These are phyloP conservation scores for Hericium coralloides DNA, from an alignment of 768 basidiomycete genomes.

Conservation along the genomic window DNA sequence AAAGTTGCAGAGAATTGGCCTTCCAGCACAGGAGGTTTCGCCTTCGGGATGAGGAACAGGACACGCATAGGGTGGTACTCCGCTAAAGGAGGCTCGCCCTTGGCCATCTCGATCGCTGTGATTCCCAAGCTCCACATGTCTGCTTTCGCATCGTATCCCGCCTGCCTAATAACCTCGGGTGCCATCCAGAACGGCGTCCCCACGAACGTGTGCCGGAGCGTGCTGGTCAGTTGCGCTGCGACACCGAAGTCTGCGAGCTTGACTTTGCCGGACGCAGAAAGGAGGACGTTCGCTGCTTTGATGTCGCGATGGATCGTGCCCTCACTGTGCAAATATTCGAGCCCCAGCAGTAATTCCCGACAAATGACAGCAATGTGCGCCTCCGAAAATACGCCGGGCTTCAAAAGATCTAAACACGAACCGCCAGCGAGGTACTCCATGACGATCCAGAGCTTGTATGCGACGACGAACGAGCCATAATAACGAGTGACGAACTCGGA, in stretches of 20 bases:
- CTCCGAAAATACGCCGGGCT: slow-evolving; percentile 85
- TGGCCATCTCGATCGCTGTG: slow-evolving; percentile 97
- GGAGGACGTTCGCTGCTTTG: slow-evolving; percentile 93
- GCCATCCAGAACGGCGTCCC: slow-evolving; percentile 99
- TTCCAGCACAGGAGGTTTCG: slow-evolving; percentile 85
- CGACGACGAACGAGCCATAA: slow-evolving; percentile 93
- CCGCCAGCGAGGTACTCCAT: slow-evolving; percentile 99
- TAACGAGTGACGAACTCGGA: slow-evolving; percentile 96
- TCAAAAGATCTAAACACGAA: slow-evolving; percentile 94
- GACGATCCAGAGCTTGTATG: slow-evolving; percentile 97
- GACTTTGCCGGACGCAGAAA: slow-evolving; percentile 86
- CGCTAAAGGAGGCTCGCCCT: slow-evolving; percentile 91
- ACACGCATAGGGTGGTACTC: slow-evolving; percentile 99
- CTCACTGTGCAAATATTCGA: slow-evolving; percentile 94
- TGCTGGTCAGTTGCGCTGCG: slow-evolving; percentile 92
- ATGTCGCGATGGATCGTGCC: slow-evolving; percentile 98
- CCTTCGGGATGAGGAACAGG: slow-evolving; percentile 95
- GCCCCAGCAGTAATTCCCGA: slow-evolving; percentile 84
- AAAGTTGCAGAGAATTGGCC: slow-evolving; percentile 78
- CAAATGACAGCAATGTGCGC: slow-evolving; percentile 92
- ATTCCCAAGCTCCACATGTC: slow-evolving; percentile 99
- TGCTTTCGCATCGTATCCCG: slow-evolving; percentile 92
- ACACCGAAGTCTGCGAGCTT: slow-evolving; percentile 99
- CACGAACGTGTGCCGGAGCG: slow-evolving; percentile 93
- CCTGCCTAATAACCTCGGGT: slow-evolving; percentile 94